phyloP scores from a whole-genome alignment of 2,329 filamentous ascomycete genomes.

The Trichoderma sp. region DNA sequence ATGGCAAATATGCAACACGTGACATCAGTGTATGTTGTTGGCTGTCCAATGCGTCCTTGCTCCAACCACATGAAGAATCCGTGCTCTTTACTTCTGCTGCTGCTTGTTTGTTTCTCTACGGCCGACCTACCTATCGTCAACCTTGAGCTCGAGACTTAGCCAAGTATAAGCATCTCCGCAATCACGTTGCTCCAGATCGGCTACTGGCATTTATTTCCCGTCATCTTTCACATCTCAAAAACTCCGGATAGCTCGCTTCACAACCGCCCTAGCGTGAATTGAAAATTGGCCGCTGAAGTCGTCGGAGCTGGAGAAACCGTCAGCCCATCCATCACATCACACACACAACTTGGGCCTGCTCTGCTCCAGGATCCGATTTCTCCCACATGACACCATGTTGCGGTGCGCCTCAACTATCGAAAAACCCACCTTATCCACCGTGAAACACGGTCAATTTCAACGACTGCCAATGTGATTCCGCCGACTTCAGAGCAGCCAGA shows the following conservation, averaged over 20 bases:
- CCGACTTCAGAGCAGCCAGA: neutral
- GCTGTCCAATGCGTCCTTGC: neutral
- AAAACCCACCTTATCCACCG: neutral
- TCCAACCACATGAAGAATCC: neutral
- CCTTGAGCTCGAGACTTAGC: neutral
- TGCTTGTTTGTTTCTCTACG: neutral
- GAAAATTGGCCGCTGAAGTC: neutral
- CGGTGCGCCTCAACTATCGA: neutral
- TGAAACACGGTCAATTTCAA: neutral
- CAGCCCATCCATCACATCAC: neutral
- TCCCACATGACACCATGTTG: neutral
- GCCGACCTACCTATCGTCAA: neutral
- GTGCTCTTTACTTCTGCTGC: neutral
- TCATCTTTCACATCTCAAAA: neutral
- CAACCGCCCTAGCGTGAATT: neutral
- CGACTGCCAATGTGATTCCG: neutral
- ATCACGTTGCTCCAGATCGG: neutral
- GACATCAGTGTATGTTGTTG: neutral
- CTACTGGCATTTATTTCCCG: neutral
- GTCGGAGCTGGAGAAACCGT: neutral
- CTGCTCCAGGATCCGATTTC: neutral
- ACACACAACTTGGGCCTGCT: neutral
- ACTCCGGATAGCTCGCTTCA: neutral
- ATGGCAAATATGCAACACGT: neutral
- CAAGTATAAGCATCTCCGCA: neutral